These are phyloP conservation scores for Phylloporus sp. DNA, from an alignment of 768 basidiomycete genomes.

Conservation along the genomic window DNA sequence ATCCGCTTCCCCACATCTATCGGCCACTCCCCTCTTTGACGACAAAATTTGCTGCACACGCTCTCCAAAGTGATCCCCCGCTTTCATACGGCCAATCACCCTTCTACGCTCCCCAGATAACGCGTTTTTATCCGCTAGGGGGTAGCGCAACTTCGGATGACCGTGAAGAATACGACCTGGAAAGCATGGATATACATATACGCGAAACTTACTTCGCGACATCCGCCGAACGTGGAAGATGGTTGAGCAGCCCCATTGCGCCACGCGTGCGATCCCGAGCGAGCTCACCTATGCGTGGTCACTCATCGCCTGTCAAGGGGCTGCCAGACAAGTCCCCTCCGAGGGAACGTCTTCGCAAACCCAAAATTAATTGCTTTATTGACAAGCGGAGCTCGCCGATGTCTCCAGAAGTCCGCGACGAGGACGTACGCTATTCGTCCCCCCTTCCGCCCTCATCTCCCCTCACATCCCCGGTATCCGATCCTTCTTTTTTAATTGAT, in stretches of 20 bases:
- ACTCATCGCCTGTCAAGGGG: constrained; percentile 23
- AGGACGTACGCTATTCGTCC: constrained; percentile 20
- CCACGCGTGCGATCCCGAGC: constrained; percentile 14
- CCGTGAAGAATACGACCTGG: constrained; percentile 28
- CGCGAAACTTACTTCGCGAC: constrained; percentile 50
- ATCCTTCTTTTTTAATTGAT: constrained; percentile 32
- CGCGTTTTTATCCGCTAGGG: constrained; percentile 6
- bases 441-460: constrained; percentile 41
- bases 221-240: constrained; percentile 56
- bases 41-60: constrained; percentile 11
- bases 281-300: constrained; percentile 13
- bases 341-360: constrained; percentile 1
- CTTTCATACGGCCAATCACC: not conserved
- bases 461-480: constrained; percentile 39
- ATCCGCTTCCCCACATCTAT: not conserved
- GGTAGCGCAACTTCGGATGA: constrained; percentile 19
- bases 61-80: not conserved
- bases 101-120: not conserved
- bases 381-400: not conserved
- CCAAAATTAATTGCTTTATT: not conserved
- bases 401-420: constrained; percentile 10
- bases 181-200: constrained; percentile 30
- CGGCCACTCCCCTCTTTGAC: constrained; percentile 18
- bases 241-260: constrained; percentile 48
- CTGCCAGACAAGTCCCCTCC: constrained; percentile 1